Base-by-base conservation (phyloP, 2,329 filamentous ascomycete genomes). In the Epichloe festucae region DNA sequence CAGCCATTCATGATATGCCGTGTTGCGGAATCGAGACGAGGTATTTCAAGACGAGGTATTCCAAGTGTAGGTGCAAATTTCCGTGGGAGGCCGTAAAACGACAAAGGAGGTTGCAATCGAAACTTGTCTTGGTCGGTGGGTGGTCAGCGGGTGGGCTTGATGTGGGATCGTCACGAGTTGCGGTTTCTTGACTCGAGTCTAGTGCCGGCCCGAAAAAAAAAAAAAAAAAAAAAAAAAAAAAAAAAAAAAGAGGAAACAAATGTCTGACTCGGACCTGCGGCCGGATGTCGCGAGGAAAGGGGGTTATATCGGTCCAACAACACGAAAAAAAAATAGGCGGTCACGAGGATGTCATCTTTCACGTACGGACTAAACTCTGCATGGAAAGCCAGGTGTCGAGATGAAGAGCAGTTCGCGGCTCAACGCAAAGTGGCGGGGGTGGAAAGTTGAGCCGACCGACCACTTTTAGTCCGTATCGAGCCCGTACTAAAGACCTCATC, bases 1-100 rank as follows among this genome's bases (percentile, higher is more conserved):
- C 53, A 35, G 15, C 46, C 49, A 54, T 52, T 47, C 53, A 54
- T 54, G 53, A 14, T 52, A 46, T 52, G 44, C 35, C 48, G 47
- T 21, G 47, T 21, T 46, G 47, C 27, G 47, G 11, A 4, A 19
- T 38, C 31, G 44, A 19, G n/a, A 23, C 27, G 17, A 36, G 8
- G 31, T 8, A 14, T 7, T 23, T 12, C 10, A 44, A 21, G 44
- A 42, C 15, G 21, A 7, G 14, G 3, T 35, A 5, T 31, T 31
- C 27, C 27, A 10, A 31, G 27, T 31, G 4, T 31, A 11, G 27
- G 27, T 3, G 7, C 27, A 31, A 27, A 27, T 1, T 8, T 3
- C 3, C 27, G 27, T 27, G 3, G 27, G 27, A 8, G 3, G 2
- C 2, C 27, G 7, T 8, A 8, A 27, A 27, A 27, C 27, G 27